A percentile compares a stretch with the other conserved stretches of the same genome.
Evolutionary conservation across 192 early-diverging fungal species (phyloP).

Genomic region (Physocladia obscura): DNA sequence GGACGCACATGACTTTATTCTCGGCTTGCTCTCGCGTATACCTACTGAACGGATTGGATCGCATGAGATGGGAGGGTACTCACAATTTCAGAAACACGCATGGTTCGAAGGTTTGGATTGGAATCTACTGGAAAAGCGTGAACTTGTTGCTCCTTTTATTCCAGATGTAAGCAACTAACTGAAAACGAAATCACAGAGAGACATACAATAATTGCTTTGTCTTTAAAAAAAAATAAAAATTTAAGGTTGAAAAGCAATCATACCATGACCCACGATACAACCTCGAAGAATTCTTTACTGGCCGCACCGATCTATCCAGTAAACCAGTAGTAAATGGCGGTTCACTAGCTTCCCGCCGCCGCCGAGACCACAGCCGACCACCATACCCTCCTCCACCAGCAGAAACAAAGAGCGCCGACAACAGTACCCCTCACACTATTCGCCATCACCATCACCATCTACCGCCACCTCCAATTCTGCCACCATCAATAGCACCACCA

Average conservation of each 20-base stretch:
- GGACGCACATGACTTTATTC: slow-evolving; percentile 30
- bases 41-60: slow-evolving; percentile 72
- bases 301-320: neutral
- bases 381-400: too few relatives aligned
- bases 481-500: too few relatives aligned
- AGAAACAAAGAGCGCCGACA: too few relatives aligned
- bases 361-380: too few relatives aligned
- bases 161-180: slow-evolving; percentile 85
- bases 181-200: too few relatives aligned
- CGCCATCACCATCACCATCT: too few relatives aligned
- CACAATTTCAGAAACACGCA: slow-evolving; percentile 67
- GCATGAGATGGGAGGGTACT: neutral
- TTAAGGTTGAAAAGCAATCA: slow-evolving; percentile 21
- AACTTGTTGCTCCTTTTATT: slow-evolving; percentile 75
- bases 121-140: slow-evolving; percentile 69
- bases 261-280: slow-evolving; percentile 79
- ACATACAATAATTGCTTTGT: too few relatives aligned
- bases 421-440: too few relatives aligned
- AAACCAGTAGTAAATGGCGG: neutral
- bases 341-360: too few relatives aligned
- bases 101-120: slow-evolving; percentile 80
- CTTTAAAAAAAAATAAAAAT: too few relatives aligned
- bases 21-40: slow-evolving; percentile 69
- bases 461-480: too few relatives aligned
- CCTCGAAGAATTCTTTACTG: slow-evolving; percentile 61